Percentiles rank a stretch among this genome's conserved stretches.
These are phyloP conservation scores for Kentomonas sorsogonicus DNA, from an alignment of 208 protist genomes.

Conservation along the genomic window DNA sequence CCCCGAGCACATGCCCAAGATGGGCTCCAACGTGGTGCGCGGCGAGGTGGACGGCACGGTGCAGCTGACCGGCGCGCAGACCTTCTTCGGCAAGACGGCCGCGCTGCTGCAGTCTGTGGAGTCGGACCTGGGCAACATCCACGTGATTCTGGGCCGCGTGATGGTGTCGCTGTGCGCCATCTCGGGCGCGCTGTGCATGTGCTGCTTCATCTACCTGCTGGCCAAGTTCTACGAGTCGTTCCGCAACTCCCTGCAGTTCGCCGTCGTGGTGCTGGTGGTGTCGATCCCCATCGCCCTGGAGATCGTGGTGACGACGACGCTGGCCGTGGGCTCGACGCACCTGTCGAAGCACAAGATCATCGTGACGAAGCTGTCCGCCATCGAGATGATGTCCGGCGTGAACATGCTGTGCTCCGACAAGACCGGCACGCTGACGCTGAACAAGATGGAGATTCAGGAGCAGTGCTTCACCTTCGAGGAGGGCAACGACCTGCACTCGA, in stretches of 20 bases:
- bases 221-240: conserved; percentile 58
- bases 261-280: conserved; percentile 88
- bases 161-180: conserved; percentile 59
- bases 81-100: conserved; percentile 93
- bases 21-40: conserved; percentile 85
- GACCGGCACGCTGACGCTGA: conserved; percentile 92
- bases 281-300: conserved; percentile 89
- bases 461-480: conserved; percentile 68
- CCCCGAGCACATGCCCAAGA: conserved; percentile 83
- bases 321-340: conserved; percentile 87
- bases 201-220: conserved; percentile 77
- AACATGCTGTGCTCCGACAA: conserved; percentile 94
- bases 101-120: conserved; percentile 80
- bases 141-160: conserved; percentile 53
- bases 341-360: conserved; percentile 93
- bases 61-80: conserved; percentile 86
- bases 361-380: conserved; percentile 90
- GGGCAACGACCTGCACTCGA: conserved; percentile 44
- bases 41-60: conserved; percentile 74
- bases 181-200: conserved; percentile 63
- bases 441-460: conserved; percentile 88
- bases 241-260: conserved; percentile 62
- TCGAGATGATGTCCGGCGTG: conserved; percentile 88
- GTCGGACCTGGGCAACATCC: conserved; percentile 70
- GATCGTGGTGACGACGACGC: conserved; percentile 82